Conservation (phyloP, 768 basidiomycete genomes). For the Scleroderma citrinum region DNA sequence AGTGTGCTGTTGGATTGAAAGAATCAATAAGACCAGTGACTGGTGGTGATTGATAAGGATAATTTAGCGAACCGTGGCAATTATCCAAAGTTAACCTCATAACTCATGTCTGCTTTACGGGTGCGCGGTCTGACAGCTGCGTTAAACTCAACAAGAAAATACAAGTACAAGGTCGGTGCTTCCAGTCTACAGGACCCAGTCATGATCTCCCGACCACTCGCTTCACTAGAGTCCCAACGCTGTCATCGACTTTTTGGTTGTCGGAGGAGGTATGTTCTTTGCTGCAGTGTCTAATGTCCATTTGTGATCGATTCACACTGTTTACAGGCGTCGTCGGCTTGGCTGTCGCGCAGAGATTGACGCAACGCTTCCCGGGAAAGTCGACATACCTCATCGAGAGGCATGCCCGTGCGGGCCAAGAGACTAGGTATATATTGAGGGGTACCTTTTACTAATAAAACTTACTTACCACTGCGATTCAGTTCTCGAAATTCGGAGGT, state of each 20-base stretch:
- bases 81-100: too few species aligned
- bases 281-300: not conserved
- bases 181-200: not conserved
- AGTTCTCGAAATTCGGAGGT: slow-evolving; percentile 95
- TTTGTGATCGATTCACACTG: not conserved
- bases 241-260: slow-evolving; percentile 75
- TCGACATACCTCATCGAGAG: slow-evolving; percentile 82
- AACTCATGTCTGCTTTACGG: slow-evolving; percentile 24
- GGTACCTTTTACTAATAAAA: not conserved
- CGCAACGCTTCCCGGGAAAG: slow-evolving; percentile 54
- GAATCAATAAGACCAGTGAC: too few species aligned
- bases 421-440: slow-evolving; percentile 59
- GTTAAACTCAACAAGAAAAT: slow-evolving; percentile 55
- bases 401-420: slow-evolving; percentile 69
- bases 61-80: too few species aligned
- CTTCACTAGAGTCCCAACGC: slow-evolving; percentile 53
- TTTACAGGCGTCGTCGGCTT: slow-evolving; percentile 75
- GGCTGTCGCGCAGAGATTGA: slow-evolving; percentile 74
- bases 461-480: not conserved
- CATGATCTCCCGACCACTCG: not conserved
- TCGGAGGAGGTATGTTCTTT: slow-evolving; percentile 67
- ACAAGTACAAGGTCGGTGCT: slow-evolving; percentile 52
- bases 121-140: slow-evolving; percentile 52
- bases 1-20: too few species aligned
- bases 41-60: too few species aligned